Evolutionary conservation across 106 monocot genomes (phyloP).

Genomic region (Agapanthus africanus): DNA sequence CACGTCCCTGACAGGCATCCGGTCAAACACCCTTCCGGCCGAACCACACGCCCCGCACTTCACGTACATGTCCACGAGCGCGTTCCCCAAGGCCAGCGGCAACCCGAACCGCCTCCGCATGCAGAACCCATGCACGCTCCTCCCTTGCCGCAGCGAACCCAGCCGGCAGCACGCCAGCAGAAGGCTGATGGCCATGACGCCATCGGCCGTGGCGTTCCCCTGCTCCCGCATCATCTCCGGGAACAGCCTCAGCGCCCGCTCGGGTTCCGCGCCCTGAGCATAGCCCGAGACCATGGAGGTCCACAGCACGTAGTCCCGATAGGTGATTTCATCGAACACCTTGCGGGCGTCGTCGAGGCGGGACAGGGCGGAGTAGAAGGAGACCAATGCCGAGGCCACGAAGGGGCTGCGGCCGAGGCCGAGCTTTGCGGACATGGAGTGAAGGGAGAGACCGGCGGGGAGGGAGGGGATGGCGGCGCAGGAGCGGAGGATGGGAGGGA

Average conservation of each 20-base stretch:
- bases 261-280: constrained; percentile 39
- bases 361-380: constrained; percentile 21
- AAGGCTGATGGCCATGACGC: constrained; percentile 36
- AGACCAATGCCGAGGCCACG: constrained; percentile 47
- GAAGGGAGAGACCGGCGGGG: constrained; percentile 1
- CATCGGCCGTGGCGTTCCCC: constrained; percentile 40
- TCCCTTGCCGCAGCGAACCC: constrained; percentile 31
- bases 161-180: constrained; percentile 36
- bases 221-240: constrained; percentile 30
- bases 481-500: constrained; percentile 53
- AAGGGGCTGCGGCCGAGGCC: constrained; percentile 30
- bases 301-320: constrained; percentile 56
- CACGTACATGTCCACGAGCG: constrained; percentile 72
- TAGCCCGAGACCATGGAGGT: constrained; percentile 68
- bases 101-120: constrained; percentile 21
- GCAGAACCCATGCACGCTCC: constrained; percentile 40
- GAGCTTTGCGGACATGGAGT: constrained; percentile 28
- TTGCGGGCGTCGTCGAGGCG: constrained; percentile 16
- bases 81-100: constrained; percentile 46
- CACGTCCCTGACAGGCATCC: constrained; percentile 47
- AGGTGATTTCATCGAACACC: constrained; percentile 49
- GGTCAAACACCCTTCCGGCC: constrained; percentile 38
- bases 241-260: constrained; percentile 33
- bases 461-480: constrained; percentile 16
- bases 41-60: constrained; percentile 42